phyloP scores from a whole-genome alignment of 805 yeast species.

The Saturnispora saitoi region DNA sequence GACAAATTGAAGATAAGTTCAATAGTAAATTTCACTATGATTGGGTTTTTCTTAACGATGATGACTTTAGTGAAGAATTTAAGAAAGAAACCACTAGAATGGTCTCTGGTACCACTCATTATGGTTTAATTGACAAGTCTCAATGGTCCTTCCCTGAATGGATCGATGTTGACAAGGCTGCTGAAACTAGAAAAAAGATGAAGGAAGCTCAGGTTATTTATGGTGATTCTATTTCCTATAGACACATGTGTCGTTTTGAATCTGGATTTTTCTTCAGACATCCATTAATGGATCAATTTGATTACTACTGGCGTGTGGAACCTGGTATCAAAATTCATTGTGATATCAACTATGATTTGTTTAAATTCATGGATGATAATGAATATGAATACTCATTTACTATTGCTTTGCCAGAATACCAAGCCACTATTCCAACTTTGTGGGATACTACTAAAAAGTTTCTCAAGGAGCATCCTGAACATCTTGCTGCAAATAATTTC shows the following conservation, averaged over 20 bases:
- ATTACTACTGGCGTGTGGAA: constrained; percentile 93
- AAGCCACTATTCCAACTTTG: constrained; percentile 61
- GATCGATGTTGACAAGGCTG: constrained; percentile 67
- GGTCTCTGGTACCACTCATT: constrained; percentile 69
- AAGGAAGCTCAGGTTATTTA: constrained; percentile 44
- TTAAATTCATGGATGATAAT: constrained; percentile 75
- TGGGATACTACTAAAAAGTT: constrained; percentile 67
- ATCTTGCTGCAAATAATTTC: constrained; percentile 51
- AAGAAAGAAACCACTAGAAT: constrained; percentile 55
- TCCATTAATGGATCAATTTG: constrained; percentile 63
- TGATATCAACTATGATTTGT: constrained; percentile 73
- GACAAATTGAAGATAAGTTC: constrained; percentile 83
- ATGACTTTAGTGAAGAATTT: constrained; percentile 75
- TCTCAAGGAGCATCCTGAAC: constrained; percentile 50
- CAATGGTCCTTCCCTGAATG: constrained; percentile 85
- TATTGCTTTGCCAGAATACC: constrained; percentile 68
- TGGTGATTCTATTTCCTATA: constrained; percentile 58
- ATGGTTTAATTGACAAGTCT: constrained; percentile 71
- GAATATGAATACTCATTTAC: constrained; percentile 70
- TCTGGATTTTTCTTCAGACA: constrained; percentile 86
- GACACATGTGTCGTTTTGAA: constrained; percentile 91
- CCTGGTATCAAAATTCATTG: constrained; percentile 76
- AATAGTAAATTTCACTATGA: constrained; percentile 76
- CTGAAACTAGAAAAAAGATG: constrained; percentile 47
- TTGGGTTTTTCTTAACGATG: constrained; percentile 93